Evolutionary conservation across 2,329 filamentous ascomycete genomes (phyloP).

Genomic region (Ophiostoma fasciatum): DNA sequence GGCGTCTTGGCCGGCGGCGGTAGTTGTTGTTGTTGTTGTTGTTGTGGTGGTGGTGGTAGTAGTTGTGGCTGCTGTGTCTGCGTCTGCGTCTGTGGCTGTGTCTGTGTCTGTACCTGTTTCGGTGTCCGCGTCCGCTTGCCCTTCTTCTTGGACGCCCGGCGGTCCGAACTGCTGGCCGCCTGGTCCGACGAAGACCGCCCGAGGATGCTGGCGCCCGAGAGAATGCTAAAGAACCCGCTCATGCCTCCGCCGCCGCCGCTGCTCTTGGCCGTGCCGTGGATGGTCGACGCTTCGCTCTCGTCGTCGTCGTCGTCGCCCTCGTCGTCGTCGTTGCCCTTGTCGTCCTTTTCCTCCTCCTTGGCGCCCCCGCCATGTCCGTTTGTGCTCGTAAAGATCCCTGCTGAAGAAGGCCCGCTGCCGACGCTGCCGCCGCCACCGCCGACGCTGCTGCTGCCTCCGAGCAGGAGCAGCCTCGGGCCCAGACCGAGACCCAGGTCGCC

Average conservation of each 20-base stretch:
- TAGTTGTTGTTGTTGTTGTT: conserved; percentile 14
- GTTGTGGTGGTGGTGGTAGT: conserved; percentile 14
- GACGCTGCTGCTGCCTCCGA: conserved; percentile 13
- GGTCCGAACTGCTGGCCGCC: not conserved
- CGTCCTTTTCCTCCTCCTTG: conserved; percentile 23
- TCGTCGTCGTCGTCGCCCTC: conserved; percentile 22
- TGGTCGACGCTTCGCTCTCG: conserved; percentile 19
- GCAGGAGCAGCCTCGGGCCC: conserved; percentile 6
- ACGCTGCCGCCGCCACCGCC: conserved; percentile 16
- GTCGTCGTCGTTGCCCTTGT: conserved; percentile 5
- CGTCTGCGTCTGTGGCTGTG: not conserved
- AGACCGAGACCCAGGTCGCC: conserved; percentile 3
- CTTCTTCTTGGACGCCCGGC: not conserved
- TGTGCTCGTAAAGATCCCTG: not conserved
- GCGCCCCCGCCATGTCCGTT: conserved; percentile 17
- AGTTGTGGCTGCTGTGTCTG: not conserved
- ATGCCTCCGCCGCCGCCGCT: conserved; percentile 10
- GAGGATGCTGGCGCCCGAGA: conserved; percentile 49
- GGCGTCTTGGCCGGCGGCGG: not conserved
- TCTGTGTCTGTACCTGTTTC: not conserved
- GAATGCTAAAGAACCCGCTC: conserved; percentile 46
- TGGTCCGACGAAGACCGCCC: no score
- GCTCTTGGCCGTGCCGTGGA: conserved; percentile 2
- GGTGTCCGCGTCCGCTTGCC: not conserved
- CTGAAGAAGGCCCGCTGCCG: conserved; percentile 5